Evolutionary conservation across 1,284 basidiomycete genomes (phyloP), one percentile per base, ranked within the genome.

Genomic region (Apiotrichum akiyoshidainum): DNA sequence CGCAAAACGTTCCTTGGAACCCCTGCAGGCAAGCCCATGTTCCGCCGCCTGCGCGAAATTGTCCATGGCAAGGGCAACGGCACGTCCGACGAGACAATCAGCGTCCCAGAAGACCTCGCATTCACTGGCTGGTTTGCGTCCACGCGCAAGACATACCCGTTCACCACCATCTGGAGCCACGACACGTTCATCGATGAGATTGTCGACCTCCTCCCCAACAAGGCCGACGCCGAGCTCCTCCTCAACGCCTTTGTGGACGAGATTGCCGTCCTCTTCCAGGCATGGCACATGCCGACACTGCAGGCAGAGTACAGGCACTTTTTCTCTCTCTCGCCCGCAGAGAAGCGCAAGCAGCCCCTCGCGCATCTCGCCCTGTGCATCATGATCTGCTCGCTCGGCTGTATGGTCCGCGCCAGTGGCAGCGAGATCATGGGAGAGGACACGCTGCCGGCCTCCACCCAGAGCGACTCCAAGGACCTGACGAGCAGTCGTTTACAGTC

Each of bases 151-250:
- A 78, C 75, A 7, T 78, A 75, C 56, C 77, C 77, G 2, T 78
- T 78, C 61, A 78, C 77, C 7, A 78, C 77, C 2, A 78, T 78
- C 48, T 78, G 77, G 77, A 75, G 72, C 58, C 76, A 77, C 54
- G 77, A 78, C 52, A 76, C 76, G 55, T 78, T 77, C 53, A 69
- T 68, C 16, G 73, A 66, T 17, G 77, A 78, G 60, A 74, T 78
- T 48, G 68, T 78, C 11, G 73, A 73, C 13, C 60, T 78, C 9
- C 52, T 78, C 2, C 77, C 77, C 1, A 69, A 62, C 21, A 52
- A 57, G 22, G 70, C 67, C 41, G 74, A 78, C 52, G 67, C 77
- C 0, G 72, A 74, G 63, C 26, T 75, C 66, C 55, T 78, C 12
- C 68, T 74, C 52, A 31, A 63, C 16, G 65, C 70, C 17, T 78